Evolutionary conservation across 306 rosid genomes (phyloP).

Genomic region (Trichosanthes truncata): DNA sequence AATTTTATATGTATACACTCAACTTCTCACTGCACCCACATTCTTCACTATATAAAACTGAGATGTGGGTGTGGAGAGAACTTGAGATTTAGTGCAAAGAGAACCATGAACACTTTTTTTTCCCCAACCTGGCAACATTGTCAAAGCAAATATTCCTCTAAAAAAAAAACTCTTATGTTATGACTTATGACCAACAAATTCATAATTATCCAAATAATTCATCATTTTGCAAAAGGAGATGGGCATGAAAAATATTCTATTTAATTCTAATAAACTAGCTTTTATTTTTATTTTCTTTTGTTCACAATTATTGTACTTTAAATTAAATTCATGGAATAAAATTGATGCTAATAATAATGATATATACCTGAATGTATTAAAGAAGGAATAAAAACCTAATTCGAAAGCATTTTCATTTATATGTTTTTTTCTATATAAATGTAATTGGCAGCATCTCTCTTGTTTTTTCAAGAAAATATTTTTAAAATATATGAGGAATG

Average conservation of each 20-base stretch:
- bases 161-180: background rate
- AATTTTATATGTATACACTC: no score
- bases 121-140: background rate
- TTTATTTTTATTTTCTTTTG: background rate
- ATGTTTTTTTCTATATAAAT: background rate
- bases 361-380: background rate
- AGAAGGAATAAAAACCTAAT: background rate
- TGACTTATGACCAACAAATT: background rate
- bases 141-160: background rate
- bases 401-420: background rate
- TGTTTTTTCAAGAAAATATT: background rate
- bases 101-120: background rate
- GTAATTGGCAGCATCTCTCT: background rate
- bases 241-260: background rate
- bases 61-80: background rate
- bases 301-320: background rate
- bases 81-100: background rate
- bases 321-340: background rate
- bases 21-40: background rate
- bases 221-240: background rate
- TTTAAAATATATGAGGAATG: no score
- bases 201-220: background rate
- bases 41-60: background rate
- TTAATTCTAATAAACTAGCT: background rate
- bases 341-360: background rate